Evolutionary conservation across 2,329 filamentous ascomycete genomes (phyloP).

Genomic region (Acrocalymma vagum): DNA sequence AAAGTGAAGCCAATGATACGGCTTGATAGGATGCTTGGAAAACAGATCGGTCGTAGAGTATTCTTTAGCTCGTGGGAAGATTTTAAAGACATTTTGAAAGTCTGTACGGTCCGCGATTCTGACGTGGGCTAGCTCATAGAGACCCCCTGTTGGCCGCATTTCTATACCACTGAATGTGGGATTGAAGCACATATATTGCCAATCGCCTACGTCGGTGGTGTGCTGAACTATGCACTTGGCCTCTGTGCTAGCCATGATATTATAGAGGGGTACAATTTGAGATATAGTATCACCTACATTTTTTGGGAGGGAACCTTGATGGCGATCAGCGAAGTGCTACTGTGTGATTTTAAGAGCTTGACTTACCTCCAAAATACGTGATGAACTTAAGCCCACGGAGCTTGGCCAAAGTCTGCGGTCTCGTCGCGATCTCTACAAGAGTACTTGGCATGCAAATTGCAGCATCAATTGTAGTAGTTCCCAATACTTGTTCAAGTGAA

Average conservation of each 20-base stretch:
- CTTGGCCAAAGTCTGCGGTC: conserved; percentile 24
- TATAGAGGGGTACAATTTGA: conserved; percentile 19
- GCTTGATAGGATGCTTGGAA: conserved; percentile 32
- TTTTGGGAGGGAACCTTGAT: conserved; percentile 24
- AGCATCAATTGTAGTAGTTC: conserved; percentile 25
- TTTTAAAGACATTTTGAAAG: conserved; percentile 30
- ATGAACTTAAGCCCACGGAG: conserved; percentile 25
- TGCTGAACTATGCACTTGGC: conserved; percentile 26
- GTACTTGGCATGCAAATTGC: conserved; percentile 24
- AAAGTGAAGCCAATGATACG: conserved; percentile 36
- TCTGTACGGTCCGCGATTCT: conserved; percentile 14
- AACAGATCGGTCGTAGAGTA: conserved; percentile 32
- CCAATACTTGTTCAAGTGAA: conserved; percentile 23
- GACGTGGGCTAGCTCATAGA: conserved; percentile 32
- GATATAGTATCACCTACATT: conserved; percentile 28
- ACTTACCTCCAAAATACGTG: conserved; percentile 29
- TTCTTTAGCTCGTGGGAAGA: conserved; percentile 23
- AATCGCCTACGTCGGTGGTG: conserved; percentile 31
- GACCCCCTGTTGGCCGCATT: conserved; percentile 26
- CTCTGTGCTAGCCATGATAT: conserved; percentile 28
- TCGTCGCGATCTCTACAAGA: conserved; percentile 28
- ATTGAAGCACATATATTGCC: conserved; percentile 32
- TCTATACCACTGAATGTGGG: conserved; percentile 28
- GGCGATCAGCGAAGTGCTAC: conserved; percentile 6
- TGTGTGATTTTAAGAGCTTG: too few species aligned